Evolutionary conservation across 768 basidiomycete genomes (phyloP), one percentile per base, ranked within the genome.

Genomic region (Podaxis carcinomalis): DNA sequence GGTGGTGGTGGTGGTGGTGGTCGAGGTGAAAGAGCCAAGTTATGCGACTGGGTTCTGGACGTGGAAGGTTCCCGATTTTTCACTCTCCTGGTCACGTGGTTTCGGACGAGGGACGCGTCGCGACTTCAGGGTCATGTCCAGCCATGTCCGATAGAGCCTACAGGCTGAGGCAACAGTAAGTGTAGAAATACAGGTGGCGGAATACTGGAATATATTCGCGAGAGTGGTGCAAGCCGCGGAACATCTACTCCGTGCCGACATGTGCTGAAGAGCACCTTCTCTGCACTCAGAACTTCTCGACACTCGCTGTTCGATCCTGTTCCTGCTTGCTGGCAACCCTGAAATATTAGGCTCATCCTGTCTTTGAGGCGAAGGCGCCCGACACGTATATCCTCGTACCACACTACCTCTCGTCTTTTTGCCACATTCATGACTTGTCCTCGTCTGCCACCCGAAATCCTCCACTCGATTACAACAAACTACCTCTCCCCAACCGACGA

Each of bases 11-110:
- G 21, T 37, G 42, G 21, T 40, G 16, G 59, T 55, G 19, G 51
- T 52, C 5, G 51, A 54, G 46, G 52, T 49, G 23, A 39, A 37
- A 59, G 42, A 59, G 25, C 14, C 10, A 6, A 32, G 4, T 50
- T 37, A 13, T n/a, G 35, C 32, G 32, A 32, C 7, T 32, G 32
- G 32, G 32, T 32, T 21, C 19, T 35, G 13, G 57, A 39, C 50
- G 50, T 51, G 50, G 57, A 42, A 39, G 16, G 13, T 37, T 54
- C 32, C 44, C 52, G 51, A 53, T 60, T 60, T 59, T 51, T 51
- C 37, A 37, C 36, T 60, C 44, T 47, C 23, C 35, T 7, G 36
- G 59, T 61, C 59, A 61, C 59, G 53, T 61, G 59, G 11, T 16
- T 39, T 39, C n/a, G 21, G 47, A 10, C 47, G 23, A 49, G 47